Base-by-base conservation (phyloP, 768 basidiomycete species). In the Lentinula detonsa region DNA sequence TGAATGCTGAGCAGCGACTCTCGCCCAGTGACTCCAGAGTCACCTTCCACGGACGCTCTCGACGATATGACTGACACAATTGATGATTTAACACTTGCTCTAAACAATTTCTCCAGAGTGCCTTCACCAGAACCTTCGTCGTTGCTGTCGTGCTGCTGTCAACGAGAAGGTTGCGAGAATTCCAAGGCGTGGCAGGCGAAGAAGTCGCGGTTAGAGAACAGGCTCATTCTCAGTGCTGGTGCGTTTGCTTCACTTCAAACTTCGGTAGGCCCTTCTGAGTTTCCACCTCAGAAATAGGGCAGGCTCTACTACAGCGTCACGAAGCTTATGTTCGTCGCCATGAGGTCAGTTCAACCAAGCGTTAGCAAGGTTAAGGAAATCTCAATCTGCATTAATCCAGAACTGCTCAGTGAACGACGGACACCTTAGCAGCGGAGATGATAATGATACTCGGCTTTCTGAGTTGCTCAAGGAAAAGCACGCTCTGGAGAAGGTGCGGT, bases 221-320 rank as follows among this genome's bases (percentile, higher is more conserved):
- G 90, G 60, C 76, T 97, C 63, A 84, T 88, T 60, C 78, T 96
- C 59, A 93, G 93, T 70, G 94, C 92, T 68, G 93, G 94, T 95
- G 68, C 67, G 88, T 78, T 31, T 54, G 60, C 37, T 18, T 23
- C 40, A 50, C 62, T 28, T 28, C 28, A 28, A 28, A 28, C 28
- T 28, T 4, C 3, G 28, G 28, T 28, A 28, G 28, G 28, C 54
- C 28, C 13, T 52, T 33, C n/a, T 9, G 16, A n/a, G 39, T 28
- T 28, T 28, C 28, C 28, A 28, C 28, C 43, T 31, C 65, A 93
- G 93, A 95, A 79, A 88, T 96, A 33, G 94, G 94, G 11, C 91
- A 94, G 72, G 94, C 95, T 4, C 74, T 97, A 51, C 72, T 97
- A 52, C 86, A 90, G 68, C 78, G 88, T 62, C 93, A 95, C 69